Base-by-base conservation (phyloP, 2,329 filamentous ascomycete species). In the Epichloe coenophiala region DNA sequence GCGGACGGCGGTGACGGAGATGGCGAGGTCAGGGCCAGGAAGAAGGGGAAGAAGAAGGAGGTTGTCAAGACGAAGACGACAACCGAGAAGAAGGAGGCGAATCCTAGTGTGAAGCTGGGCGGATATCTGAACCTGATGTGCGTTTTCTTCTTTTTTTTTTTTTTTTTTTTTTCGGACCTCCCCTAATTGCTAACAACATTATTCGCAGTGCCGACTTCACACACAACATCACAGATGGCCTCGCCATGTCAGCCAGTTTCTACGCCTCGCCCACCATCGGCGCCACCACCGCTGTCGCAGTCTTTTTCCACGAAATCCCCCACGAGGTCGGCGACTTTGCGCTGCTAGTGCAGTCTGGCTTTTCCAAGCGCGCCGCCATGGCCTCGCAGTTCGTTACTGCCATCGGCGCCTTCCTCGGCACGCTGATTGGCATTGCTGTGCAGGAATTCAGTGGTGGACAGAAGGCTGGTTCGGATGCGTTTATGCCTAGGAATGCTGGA, bases 261-360 rank as follows among this genome's bases (percentile, higher is more conserved):
- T 97, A 97, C 67, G 89, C 93, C n/a, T 95, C 88, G 1, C 90
- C 93, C 1, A 95, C 90, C 19, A 88, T 97, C 52, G 93, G 93
- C 51, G 93, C 93, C 7, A 96, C 91, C 3, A 97, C 93, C 1
- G 94, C 91, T 1, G 86, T 97, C 9, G 93, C 93, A n/a, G 90
- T 97, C 53, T 97, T 97, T 77, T 96, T 96, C 74, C 93, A 97
- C 70, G 93, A 98, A 67, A 96, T 97, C 57, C 93, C 0, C 0
- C 93, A 97, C 63, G 91, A 97, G 71, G 90, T 97, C 5, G 93
- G 93, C 56, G 93, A 98, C 70, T 98, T 97, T 64, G 93, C 93
- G 0, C 78, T 98, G 19, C 80, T 98, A 17, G 86, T 98, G 37
- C 93, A 97, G 67, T 95, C 88, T 0, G 93, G 93, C 50, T 97